Evolutionary conservation across 2,329 filamentous ascomycete species (phyloP).

Genomic region (Colletotrichum eleusines): DNA sequence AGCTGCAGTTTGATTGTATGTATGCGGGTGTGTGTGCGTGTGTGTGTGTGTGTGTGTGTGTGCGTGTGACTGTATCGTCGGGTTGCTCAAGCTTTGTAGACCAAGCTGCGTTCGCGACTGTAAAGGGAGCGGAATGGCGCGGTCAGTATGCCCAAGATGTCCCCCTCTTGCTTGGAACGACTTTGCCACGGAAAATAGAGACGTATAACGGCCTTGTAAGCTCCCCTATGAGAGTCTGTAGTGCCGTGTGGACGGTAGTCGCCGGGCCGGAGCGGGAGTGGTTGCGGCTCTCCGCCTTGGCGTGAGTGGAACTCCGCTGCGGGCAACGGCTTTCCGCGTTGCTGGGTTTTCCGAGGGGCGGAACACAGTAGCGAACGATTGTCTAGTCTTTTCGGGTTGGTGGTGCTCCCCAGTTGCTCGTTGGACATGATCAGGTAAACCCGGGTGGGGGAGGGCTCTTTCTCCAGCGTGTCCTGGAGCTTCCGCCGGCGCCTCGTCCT

Average conservation of each 20-base stretch:
- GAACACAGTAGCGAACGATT: slow-evolving; percentile 10
- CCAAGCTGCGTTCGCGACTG: slow-evolving; percentile 2
- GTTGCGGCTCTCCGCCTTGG: slow-evolving; percentile 40
- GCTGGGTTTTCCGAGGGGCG: slow-evolving; percentile 17
- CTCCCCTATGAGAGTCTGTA: neutral
- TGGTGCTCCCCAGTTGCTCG: slow-evolving; percentile 24
- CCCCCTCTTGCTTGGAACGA: slow-evolving; percentile 1
- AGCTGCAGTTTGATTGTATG: neutral
- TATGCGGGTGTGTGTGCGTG: neutral
- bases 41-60: neutral
- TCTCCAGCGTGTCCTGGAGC: neutral
- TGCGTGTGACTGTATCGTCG: slow-evolving; percentile 15
- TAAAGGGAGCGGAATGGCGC: slow-evolving; percentile 4
- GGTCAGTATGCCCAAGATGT: neutral
- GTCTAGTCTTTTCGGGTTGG: slow-evolving; percentile 25
- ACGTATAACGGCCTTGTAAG: neutral
- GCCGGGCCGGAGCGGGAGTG: slow-evolving; percentile 33
- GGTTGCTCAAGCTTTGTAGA: slow-evolving; percentile 6
- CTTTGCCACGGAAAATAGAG: slow-evolving; percentile 1
- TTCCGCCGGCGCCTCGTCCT: slow-evolving; percentile 19
- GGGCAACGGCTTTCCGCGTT: slow-evolving; percentile 38
- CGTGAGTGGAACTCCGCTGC: slow-evolving; percentile 43
- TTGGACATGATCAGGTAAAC: slow-evolving; percentile 32
- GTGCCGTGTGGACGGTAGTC: slow-evolving; percentile 21
- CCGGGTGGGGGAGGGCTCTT: slow-evolving; percentile 18